A percentile compares a stretch with the other conserved stretches of the same genome.
phyloP scores from a whole-genome alignment of 345 rosid species.

The Toxicodendron radicans region DNA sequence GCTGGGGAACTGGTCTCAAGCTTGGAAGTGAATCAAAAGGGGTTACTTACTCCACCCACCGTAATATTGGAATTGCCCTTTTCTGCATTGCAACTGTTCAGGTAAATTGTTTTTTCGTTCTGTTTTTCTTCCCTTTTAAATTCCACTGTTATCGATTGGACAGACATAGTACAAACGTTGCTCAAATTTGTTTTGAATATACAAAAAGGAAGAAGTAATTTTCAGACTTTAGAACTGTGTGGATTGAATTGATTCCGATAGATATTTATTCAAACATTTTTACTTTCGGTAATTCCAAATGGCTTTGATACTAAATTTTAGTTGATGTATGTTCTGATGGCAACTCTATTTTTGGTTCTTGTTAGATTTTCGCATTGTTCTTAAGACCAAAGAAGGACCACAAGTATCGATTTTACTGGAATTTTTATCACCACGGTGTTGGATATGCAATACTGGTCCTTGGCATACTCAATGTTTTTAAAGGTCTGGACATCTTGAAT shows the following conservation, averaged over 20 bases:
- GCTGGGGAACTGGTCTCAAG: constrained; percentile 89
- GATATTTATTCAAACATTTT: not conserved
- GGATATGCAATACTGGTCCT: constrained; percentile 65
- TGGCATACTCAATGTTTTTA: constrained; percentile 66
- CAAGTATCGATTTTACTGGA: constrained; percentile 75
- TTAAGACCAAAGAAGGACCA: constrained; percentile 85
- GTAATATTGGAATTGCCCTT: constrained; percentile 72
- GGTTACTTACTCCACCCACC: constrained; percentile 37
- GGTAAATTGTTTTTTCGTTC: constrained; percentile 37
- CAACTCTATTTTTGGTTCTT: constrained; percentile 10
- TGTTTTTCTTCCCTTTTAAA: not conserved
- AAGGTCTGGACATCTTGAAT: constrained; percentile 63
- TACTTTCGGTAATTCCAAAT: not conserved
- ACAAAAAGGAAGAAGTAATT: not conserved
- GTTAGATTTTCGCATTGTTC: constrained; percentile 69
- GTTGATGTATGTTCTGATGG: constrained; percentile 7
- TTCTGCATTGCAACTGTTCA: constrained; percentile 71
- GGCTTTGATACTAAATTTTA: constrained; percentile 2
- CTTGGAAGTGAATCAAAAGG: constrained; percentile 73
- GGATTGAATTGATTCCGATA: not conserved
- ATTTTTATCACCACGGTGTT: constrained; percentile 70
- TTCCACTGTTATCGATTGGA: not conserved
- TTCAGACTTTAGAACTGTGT: constrained; percentile 2
- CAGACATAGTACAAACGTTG: not conserved
- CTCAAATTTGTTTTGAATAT: not conserved